Base-by-base conservation (phyloP, 768 basidiomycete genomes). In the Naganishia vishniacii region DNA sequence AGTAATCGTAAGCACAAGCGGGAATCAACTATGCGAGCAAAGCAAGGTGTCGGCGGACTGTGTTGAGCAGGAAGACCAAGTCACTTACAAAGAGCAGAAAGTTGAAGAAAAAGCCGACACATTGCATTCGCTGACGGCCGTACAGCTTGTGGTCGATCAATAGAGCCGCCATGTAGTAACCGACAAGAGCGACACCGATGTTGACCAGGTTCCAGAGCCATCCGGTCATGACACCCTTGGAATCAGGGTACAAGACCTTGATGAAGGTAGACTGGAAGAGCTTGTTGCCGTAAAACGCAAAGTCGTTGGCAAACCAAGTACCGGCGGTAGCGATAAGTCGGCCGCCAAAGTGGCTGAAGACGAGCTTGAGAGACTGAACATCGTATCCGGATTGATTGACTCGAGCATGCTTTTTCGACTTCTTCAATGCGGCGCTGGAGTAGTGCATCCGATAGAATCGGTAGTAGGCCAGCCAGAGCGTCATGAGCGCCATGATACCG, bases 391-490 rank as follows among this genome's bases (percentile, higher is more conserved):
- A 73, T 59, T 77, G 75, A 59, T 77, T 76, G 59, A 72, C 72
- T 16, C 65, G 63, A 1, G 67, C 65, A 61, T 72, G 67, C 66
- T 74, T 73, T 72, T 79, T 80, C 44, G 75, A 74, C 51, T 68
- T 60, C 5, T 58, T 48, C 20, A 78, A 63, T 4, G 72, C 75
- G 16, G 76, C 71, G 32, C 72, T 73, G 13, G 73, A 72, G 67
- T 76, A 74, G 64, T 75, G 67, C 53, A 73, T 73, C 62, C 74
- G 73, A 72, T 75, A 80, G 69, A 74, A 76, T 69, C 79, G 76
- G 74, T 75, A 78, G 74, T 80, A 80, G 45, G 77, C 76, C 26
- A 80, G 75, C 79, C 79, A 80, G 40, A 78, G 68, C 40, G 78
- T 79, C 70, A 79, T 75, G 34, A 75, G 64, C n/a, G 72, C 77